Evolutionary conservation across 2,329 filamentous ascomycete species (phyloP), one percentile per base, ranked within the genome.

Genomic region (Westerdykella ornata): DNA sequence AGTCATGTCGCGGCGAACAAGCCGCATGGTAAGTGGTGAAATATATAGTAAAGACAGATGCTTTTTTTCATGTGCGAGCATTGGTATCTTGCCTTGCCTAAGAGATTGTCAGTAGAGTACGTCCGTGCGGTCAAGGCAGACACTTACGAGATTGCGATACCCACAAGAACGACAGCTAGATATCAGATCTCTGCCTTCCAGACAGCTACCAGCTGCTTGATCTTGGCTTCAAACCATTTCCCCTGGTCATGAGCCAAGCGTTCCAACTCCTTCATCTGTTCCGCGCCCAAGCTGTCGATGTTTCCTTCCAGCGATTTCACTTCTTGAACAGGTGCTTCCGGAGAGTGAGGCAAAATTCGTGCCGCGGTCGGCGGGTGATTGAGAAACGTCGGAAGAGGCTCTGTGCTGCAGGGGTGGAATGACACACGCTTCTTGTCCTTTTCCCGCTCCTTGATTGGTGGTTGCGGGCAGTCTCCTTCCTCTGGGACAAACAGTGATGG

Each of bases 151-250:
- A n/a, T n/a, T n/a, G n/a, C n/a, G n/a, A n/a, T n/a, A n/a, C n/a
- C n/a, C n/a, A n/a, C n/a, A n/a, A n/a, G n/a, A n/a, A n/a, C n/a
- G n/a, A n/a, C n/a, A n/a, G n/a, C n/a, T n/a, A n/a, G 30, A 5
- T 15, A 14, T 33, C 30, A 33, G 8, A 33, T 33, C 30, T 56
- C 52, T 5, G 53, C 39, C 33, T 36, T 35, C 36, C 56, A 34
- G 16, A 39, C 44, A 36, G 7, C 2, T 19, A 39, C 46, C 36
- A 59, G 41, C 39, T 54, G 43, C 7, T 38, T 37, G 17, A 47
- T 44, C 50, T 63, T 63, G 47, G 42, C 53, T 28, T 49, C 39
- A 55, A 52, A 60, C 43, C 51, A 61, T 30, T 41, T 41, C 40
- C 47, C 38, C 34, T 58, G 41, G 13, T 56, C 54, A 36, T 49